Conservation (phyloP, 2,329 filamentous ascomycete genomes). For the Neocucurbitaria cava region DNA sequence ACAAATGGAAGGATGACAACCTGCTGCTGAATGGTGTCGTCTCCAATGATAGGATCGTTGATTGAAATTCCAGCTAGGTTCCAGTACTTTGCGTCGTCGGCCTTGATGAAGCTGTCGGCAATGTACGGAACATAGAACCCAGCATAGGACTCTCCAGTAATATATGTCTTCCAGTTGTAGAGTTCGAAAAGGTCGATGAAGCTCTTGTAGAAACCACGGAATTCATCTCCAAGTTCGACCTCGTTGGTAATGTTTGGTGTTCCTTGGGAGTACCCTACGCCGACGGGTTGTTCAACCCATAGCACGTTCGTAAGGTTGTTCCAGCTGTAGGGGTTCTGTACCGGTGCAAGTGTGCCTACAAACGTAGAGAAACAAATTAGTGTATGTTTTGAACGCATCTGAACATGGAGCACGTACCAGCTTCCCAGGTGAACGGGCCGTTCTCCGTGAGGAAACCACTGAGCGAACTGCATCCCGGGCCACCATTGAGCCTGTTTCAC, state of each 20-base stretch:
- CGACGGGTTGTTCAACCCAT: conserved; percentile 59
- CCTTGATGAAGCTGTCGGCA: conserved; percentile 62
- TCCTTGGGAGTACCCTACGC: conserved; percentile 53
- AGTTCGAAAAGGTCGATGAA: conserved; percentile 64
- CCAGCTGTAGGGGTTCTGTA: conserved; percentile 75
- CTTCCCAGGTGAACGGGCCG: conserved; percentile 65
- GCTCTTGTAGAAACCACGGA: conserved; percentile 61
- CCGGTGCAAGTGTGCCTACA: conserved; percentile 64
- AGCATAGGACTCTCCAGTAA: conserved; percentile 63
- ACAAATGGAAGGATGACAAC: conserved; percentile 46
- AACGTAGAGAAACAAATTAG: neutral
- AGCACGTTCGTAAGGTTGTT: conserved; percentile 53
- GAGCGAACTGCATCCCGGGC: conserved; percentile 60
- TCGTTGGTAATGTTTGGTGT: conserved; percentile 56
- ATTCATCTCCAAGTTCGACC: conserved; percentile 55
- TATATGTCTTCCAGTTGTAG: conserved; percentile 60
- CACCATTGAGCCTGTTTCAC: conserved; percentile 43
- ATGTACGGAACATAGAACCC: conserved; percentile 67
- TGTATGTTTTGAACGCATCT: neutral
- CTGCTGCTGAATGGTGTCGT: conserved; percentile 49
- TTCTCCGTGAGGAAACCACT: conserved; percentile 78
- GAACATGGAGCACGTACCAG: conserved; percentile 54
- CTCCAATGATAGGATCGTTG: conserved; percentile 56
- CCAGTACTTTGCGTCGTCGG: conserved; percentile 58
- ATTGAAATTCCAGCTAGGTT: conserved; percentile 60